Evolutionary conservation across 2,329 filamentous ascomycete genomes (phyloP).

Genomic region (Trichoderma oligosporum): DNA sequence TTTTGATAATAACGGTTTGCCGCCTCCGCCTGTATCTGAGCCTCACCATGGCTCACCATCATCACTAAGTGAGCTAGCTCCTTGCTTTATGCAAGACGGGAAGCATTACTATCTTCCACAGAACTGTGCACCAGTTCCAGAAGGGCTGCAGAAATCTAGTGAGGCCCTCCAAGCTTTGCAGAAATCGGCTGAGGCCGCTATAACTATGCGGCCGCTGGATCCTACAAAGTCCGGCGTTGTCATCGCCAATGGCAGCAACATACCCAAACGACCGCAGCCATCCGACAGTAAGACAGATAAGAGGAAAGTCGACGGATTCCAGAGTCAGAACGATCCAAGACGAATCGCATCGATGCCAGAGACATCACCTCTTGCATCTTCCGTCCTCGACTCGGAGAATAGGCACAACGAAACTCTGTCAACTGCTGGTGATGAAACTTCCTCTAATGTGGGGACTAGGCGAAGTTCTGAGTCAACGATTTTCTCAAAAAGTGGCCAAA

Average conservation of each 20-base stretch:
- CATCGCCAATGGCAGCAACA: conserved; percentile 24
- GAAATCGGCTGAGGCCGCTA: conserved; percentile 29
- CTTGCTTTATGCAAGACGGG: conserved; percentile 19
- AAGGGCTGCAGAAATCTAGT: not conserved
- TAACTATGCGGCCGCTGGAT: not conserved
- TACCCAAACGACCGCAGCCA: not conserved
- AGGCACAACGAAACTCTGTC: not conserved
- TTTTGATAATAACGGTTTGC: conserved; percentile 30
- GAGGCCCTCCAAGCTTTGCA: conserved; percentile 26
- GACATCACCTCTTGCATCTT: not conserved
- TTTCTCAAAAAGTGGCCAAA: not conserved
- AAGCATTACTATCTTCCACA: conserved; percentile 28
- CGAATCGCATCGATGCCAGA: conserved; percentile 10
- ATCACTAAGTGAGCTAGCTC: conserved; percentile 7
- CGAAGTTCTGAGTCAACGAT: conserved; percentile 4
- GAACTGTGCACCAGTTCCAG: not conserved
- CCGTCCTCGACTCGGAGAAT: not conserved
- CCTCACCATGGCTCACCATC: conserved; percentile 16
- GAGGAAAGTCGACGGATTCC: not conserved
- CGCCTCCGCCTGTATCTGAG: conserved; percentile 25
- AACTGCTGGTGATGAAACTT: not conserved
- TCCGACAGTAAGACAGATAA: not conserved
- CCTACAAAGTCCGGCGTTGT: conserved; percentile 10
- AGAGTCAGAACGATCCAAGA: not conserved
- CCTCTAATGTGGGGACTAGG: not conserved